Percentiles rank a stretch among this genome's conserved stretches.
Evolutionary conservation across 2,329 filamentous ascomycete species (phyloP).

Genomic region (Fusarium sp.): DNA sequence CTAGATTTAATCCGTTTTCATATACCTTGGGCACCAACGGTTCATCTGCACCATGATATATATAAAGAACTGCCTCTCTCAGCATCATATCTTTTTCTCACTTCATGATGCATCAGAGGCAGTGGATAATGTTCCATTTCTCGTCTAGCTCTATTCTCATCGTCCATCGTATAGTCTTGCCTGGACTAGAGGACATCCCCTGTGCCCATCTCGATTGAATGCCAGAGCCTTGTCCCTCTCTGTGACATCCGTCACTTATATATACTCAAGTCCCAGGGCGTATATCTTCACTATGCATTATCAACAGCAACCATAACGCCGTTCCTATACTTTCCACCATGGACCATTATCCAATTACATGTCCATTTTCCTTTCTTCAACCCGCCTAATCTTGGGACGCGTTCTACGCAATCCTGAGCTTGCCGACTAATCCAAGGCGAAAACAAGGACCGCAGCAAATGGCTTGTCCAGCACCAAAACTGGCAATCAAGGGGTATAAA

Average conservation of each 20-base stretch:
- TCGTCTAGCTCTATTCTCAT: constrained; percentile 42
- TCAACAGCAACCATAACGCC: constrained; percentile 41
- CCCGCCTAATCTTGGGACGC: constrained; percentile 15
- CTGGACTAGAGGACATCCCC: constrained; percentile 13
- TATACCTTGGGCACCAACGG: too few relatives aligned
- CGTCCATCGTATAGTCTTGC: constrained; percentile 29
- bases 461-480: constrained; percentile 22
- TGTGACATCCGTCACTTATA: constrained; percentile 13
- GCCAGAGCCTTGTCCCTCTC: constrained; percentile 17
- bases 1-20: too few relatives aligned
- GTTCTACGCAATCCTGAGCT: constrained; percentile 24
- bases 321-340: constrained; percentile 41
- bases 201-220: constrained; percentile 13
- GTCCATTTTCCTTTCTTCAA: constrained; percentile 27
- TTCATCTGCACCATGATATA: too few relatives aligned
- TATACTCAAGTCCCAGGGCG: constrained; percentile 21
- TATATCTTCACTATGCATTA: constrained; percentile 33
- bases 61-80: too few relatives aligned
- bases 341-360: constrained; percentile 40
- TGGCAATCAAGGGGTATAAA: constrained; percentile 38
- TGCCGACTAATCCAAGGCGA: constrained; percentile 30
- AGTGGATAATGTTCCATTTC: constrained; percentile 31
- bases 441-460: constrained; percentile 22
- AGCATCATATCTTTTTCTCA: too few relatives aligned
- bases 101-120: too few relatives aligned